Percentiles rank a stretch among this genome's conserved stretches.
Evolutionary conservation across 345 rosid genomes (phyloP).

Genomic region (Salix arbutifolia): DNA sequence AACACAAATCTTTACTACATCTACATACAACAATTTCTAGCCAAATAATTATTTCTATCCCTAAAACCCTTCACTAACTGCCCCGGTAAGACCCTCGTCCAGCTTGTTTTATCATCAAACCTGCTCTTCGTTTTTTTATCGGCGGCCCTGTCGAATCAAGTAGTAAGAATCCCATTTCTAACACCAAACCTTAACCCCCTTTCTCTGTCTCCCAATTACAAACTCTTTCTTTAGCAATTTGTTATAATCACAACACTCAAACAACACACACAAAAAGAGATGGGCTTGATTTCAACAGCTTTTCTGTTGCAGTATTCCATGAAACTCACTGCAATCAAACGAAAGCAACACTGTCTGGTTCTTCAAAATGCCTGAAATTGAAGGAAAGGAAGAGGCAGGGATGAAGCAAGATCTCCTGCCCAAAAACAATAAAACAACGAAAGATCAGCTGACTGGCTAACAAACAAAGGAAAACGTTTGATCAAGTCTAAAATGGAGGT

Average conservation of each 20-base stretch:
- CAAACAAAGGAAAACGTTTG: background rate
- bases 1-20: slow-evolving; percentile 16
- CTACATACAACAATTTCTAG: slow-evolving; percentile 12
- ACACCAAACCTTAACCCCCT: background rate
- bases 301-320: background rate
- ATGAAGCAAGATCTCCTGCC: background rate
- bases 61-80: slow-evolving; percentile 33
- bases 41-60: slow-evolving; percentile 1
- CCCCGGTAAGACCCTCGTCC: slow-evolving; percentile 63
- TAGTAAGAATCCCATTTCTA: slow-evolving; percentile 35
- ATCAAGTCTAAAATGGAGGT: too few species aligned
- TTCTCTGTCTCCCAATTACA: background rate
- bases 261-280: background rate
- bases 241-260: background rate
- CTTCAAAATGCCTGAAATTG: background rate
- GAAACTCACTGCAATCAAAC: background rate
- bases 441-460: background rate
- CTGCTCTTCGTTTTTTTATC: slow-evolving; percentile 47
- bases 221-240: background rate
- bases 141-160: slow-evolving; percentile 44
- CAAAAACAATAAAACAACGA: background rate
- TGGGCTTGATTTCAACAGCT: background rate
- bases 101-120: slow-evolving; percentile 48
- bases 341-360: background rate
- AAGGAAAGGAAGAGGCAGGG: background rate